Conservation (phyloP, 2,329 filamentous ascomycete genomes). For the Colletotrichum sp. region DNA sequence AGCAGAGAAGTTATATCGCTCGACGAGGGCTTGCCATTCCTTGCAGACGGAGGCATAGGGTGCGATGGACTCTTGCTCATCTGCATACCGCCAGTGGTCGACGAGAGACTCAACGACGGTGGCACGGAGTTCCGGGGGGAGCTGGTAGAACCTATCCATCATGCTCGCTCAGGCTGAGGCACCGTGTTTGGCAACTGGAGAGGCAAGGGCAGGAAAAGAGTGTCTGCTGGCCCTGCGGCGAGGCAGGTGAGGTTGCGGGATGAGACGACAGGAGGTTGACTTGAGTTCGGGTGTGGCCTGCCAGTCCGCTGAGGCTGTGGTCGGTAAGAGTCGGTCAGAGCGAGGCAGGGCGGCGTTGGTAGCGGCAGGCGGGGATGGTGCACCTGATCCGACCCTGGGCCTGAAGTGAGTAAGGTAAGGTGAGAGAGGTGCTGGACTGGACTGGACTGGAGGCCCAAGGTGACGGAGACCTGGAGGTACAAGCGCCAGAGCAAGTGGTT, state of each 20-base stretch:
- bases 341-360: slow-evolving; percentile 10
- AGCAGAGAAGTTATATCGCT: slow-evolving; percentile 26
- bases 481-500: not conserved
- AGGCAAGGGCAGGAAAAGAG: not conserved
- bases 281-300: slow-evolving; percentile 16
- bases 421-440: not conserved
- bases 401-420: not conserved
- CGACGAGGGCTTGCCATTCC: slow-evolving; percentile 30
- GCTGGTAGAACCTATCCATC: slow-evolving; percentile 13
- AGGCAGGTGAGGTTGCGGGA: slow-evolving; percentile 13
- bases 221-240: not conserved
- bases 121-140: slow-evolving; percentile 20
- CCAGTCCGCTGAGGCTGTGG: slow-evolving; percentile 15
- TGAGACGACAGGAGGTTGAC: slow-evolving; percentile 20
- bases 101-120: slow-evolving; percentile 19
- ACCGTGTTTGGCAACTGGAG: not conserved
- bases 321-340: slow-evolving; percentile 20
- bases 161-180: not conserved
- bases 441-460: not conserved
- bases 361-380: slow-evolving; percentile 2
- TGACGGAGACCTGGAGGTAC: not conserved
- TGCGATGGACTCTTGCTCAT: slow-evolving; percentile 19
- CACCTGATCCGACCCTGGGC: slow-evolving; percentile 9
- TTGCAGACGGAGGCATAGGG: slow-evolving; percentile 29
- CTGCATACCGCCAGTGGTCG: slow-evolving; percentile 20